These are phyloP conservation scores for Cryptosporidium bovis DNA, from an alignment of 169 alveolate species.

Conservation along the genomic window DNA sequence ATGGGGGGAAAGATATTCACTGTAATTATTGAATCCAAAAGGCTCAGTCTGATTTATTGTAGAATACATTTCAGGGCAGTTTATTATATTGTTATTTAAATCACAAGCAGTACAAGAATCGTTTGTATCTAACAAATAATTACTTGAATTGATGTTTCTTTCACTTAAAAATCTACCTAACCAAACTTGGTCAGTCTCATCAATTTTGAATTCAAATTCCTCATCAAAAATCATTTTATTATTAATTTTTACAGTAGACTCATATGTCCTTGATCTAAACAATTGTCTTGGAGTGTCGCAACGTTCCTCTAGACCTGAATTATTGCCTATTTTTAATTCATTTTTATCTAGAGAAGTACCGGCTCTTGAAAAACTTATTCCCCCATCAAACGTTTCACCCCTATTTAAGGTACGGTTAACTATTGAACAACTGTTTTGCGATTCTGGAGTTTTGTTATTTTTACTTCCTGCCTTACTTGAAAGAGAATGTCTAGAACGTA, in stretches of 20 bases:
- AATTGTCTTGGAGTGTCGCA: conserved; percentile 3
- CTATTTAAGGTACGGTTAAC: conserved; percentile 4
- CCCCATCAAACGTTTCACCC: conserved; percentile 53
- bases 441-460: neutral
- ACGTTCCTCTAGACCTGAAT: neutral
- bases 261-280: conserved; percentile 71
- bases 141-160: conserved; percentile 29
- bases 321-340: neutral
- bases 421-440: conserved; percentile 1
- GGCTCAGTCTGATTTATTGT: neutral
- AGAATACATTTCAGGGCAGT: neutral
- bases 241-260: conserved; percentile 18
- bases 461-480: neutral
- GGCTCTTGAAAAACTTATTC: neutral
- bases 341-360: neutral
- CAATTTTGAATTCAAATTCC: neutral
- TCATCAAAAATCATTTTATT: neutral
- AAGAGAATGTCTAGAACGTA: conserved; percentile 45
- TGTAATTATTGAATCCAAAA: no score
- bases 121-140: neutral
- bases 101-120: conserved; percentile 7
- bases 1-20: conserved; percentile 40
- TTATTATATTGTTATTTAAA: neutral
- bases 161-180: conserved; percentile 43
- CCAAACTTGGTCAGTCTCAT: conserved; percentile 21